These are phyloP conservation scores for Tripterygium wilfordii DNA, from an alignment of 177 flowering plant species.

Conservation along the genomic window DNA sequence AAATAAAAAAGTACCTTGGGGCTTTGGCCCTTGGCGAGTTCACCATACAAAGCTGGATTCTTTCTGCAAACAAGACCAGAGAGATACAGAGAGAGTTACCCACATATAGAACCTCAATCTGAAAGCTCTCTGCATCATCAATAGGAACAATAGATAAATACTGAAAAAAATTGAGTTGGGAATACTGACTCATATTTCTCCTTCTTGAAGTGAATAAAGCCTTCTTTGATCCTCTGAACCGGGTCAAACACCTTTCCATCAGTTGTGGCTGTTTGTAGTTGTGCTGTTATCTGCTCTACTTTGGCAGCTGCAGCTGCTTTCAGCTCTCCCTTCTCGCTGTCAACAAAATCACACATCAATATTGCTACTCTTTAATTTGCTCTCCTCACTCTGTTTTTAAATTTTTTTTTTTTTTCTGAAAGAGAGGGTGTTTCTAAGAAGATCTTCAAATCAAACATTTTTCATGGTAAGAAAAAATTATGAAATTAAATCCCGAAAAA, in stretches of 20 bases:
- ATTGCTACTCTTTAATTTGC: no score
- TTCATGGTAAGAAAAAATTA: no score
- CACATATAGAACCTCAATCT: no score
- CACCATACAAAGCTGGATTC: slow-evolving; percentile 44
- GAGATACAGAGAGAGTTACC: no score
- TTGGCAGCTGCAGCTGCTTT: slow-evolving; percentile 39
- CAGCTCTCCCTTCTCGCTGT: slow-evolving; percentile 50
- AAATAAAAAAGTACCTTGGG: slow-evolving; percentile 53
- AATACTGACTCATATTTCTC: slow-evolving; percentile 64
- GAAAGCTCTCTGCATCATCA: no score
- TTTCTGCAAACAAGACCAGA: slow-evolving; percentile 34
- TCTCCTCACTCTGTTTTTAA: no score
- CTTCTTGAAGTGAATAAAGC: slow-evolving; percentile 61
- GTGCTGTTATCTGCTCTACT: slow-evolving; percentile 44
- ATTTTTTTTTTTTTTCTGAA: no score
- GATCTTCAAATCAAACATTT: no score
- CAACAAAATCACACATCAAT: neutral
- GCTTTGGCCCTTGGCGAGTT: slow-evolving; percentile 78
- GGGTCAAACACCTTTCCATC: slow-evolving; percentile 23
- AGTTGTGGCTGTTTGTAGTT: slow-evolving; percentile 18
- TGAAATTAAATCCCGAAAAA: no score
- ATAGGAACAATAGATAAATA: neutral
- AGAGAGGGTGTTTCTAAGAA: no score
- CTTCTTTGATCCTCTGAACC: slow-evolving; percentile 46
- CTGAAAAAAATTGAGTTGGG: neutral